Evolutionary conservation across 352 stramenopile genomes (phyloP).

Genomic region (Proteromonas lacertae): DNA sequence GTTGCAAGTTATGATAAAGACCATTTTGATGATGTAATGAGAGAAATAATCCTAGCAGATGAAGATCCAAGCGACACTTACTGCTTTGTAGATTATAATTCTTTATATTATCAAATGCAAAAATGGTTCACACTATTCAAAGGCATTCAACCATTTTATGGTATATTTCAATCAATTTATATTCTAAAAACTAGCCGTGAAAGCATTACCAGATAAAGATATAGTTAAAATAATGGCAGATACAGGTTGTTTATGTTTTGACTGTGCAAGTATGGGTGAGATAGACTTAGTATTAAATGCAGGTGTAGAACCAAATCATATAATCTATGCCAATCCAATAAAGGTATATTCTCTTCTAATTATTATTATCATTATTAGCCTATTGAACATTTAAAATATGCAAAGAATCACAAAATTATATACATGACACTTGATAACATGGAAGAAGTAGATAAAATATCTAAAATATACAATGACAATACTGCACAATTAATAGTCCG

Average conservation of each 20-base stretch:
- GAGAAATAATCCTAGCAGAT: no score
- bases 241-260: slow-evolving; percentile 31
- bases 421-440: slow-evolving; percentile 63
- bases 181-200: no score
- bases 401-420: slow-evolving; percentile 25
- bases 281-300: slow-evolving; percentile 36
- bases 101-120: no score
- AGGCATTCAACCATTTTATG: no score
- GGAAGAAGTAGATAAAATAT: slow-evolving; percentile 64
- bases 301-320: slow-evolving; percentile 3
- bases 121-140: no score
- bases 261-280: slow-evolving; percentile 54
- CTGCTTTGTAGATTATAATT: no score
- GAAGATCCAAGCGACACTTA: no score
- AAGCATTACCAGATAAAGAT: slow-evolving; percentile 42
- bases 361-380: slow-evolving; percentile 79
- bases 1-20: no score
- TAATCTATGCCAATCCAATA: no score
- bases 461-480: slow-evolving; percentile 28
- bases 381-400: slow-evolving; percentile 40
- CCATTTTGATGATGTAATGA: no score
- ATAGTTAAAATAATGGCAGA: slow-evolving; percentile 7
- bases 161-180: no score
- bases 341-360: slow-evolving; percentile 35
- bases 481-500: slow-evolving; percentile 24